phyloP scores from a whole-genome alignment of 1,284 basidiomycete genomes.

The Rhodofomes roseus region DNA sequence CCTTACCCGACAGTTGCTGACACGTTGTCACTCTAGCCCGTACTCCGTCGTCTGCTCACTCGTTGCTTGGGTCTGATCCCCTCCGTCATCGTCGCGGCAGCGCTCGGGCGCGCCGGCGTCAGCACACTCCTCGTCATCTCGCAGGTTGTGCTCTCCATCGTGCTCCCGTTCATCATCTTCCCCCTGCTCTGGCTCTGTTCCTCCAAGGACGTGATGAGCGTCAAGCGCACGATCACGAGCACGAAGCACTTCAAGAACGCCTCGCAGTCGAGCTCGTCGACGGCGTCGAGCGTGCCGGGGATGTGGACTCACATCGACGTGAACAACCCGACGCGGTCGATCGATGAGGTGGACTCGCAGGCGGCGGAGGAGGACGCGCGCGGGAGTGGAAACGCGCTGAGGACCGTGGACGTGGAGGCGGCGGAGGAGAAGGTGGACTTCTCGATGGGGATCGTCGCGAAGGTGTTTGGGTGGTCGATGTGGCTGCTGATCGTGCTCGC shows the following conservation, averaged over 20 bases:
- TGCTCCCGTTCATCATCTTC: conserved; percentile 84
- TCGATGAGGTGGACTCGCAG: background rate
- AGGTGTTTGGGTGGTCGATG: conserved; percentile 51
- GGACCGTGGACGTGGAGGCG: conserved; percentile 8
- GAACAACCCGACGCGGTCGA: background rate
- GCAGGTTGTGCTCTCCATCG: conserved; percentile 86
- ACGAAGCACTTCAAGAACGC: background rate
- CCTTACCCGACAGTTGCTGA: conserved; percentile 5
- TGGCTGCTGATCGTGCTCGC: conserved; percentile 67
- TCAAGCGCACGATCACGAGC: conserved; percentile 28
- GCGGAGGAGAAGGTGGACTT: conserved; percentile 48
- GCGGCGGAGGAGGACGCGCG: conserved; percentile 6
- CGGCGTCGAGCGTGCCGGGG: background rate
- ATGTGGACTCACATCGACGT: background rate
- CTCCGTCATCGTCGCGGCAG: conserved; percentile 74
- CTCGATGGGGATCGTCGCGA: conserved; percentile 55
- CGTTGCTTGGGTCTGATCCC: conserved; percentile 85
- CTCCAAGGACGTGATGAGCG: conserved; percentile 66
- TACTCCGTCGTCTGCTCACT: conserved; percentile 80
- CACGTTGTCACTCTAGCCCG: conserved; percentile 46
- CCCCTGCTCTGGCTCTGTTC: conserved; percentile 79
- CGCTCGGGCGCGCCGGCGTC: conserved; percentile 74
- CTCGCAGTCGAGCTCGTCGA: background rate
- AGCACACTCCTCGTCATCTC: conserved; percentile 82
- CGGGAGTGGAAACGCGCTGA: background rate